Percentiles rank a stretch among this genome's conserved stretches.
phyloP scores from a whole-genome alignment of 75 land plant species.

The Pinus tabuliformis region DNA sequence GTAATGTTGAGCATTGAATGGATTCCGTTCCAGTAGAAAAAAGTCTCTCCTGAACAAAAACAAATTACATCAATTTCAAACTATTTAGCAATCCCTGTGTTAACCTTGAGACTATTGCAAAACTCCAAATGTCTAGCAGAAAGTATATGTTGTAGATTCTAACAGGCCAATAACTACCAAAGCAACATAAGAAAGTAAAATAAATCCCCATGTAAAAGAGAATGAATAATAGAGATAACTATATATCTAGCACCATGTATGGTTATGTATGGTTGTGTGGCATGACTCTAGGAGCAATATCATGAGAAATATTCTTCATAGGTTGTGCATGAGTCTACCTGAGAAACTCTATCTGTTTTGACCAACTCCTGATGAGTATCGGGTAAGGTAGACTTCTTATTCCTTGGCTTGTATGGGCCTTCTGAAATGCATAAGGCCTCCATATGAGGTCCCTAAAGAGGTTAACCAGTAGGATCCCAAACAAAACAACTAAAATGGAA shows the following conservation, averaged over 20 bases:
- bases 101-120: too few species aligned
- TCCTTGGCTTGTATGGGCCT: constrained; percentile 15
- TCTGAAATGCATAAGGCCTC: constrained; percentile 12
- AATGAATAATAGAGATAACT: neutral
- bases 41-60: constrained; percentile 30
- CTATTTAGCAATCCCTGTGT: too few species aligned
- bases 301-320: constrained; percentile 13
- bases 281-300: constrained; percentile 10
- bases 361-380: constrained; percentile 4
- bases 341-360: constrained; percentile 9
- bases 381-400: constrained; percentile 19
- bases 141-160: too few species aligned
- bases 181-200: too few species aligned
- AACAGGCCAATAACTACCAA: too few species aligned
- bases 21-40: constrained; percentile 47
- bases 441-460: constrained; percentile 9
- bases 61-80: too few species aligned
- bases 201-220: neutral
- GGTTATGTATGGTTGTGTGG: constrained; percentile 21
- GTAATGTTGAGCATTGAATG: constrained; percentile 29
- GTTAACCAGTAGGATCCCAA: neutral
- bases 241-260: constrained; percentile 16
- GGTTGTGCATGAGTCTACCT: neutral
- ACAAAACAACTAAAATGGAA: neutral
- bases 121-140: neutral